Evolutionary conservation across 2,329 filamentous ascomycete species (phyloP).

Genomic region (Colletotrichum salicis): DNA sequence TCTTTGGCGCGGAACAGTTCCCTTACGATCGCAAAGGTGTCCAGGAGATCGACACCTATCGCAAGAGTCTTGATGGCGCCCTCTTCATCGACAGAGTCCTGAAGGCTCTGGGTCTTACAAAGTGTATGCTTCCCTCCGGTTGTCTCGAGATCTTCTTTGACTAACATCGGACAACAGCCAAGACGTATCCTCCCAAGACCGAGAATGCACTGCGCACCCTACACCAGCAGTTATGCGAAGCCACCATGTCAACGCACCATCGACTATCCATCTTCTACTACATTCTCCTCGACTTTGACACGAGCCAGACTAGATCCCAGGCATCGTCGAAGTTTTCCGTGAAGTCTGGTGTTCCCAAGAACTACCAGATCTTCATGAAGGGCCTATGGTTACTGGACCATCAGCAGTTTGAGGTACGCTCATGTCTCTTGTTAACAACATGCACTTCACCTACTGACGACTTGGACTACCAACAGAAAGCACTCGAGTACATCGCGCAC

Average conservation of each 20-base stretch:
- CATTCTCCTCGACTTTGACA: slow-evolving; percentile 79
- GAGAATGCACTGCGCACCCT: slow-evolving; percentile 75
- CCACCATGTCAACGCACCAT: slow-evolving; percentile 74
- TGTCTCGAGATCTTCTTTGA: background rate
- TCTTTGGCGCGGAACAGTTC: slow-evolving; percentile 72
- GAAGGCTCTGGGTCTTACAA: slow-evolving; percentile 73
- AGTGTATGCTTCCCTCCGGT: slow-evolving; percentile 60
- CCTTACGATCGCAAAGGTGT: slow-evolving; percentile 71
- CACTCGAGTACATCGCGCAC: slow-evolving; percentile 81
- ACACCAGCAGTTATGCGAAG: slow-evolving; percentile 75
- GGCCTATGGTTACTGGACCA: slow-evolving; percentile 85
- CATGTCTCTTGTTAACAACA: too few species aligned
- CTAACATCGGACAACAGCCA: slow-evolving; percentile 51
- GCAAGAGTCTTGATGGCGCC: slow-evolving; percentile 74
- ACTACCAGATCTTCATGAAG: slow-evolving; percentile 83
- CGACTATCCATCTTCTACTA: slow-evolving; percentile 89
- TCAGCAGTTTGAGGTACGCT: slow-evolving; percentile 70
- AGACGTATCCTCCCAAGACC: slow-evolving; percentile 79
- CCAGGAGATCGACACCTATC: slow-evolving; percentile 72
- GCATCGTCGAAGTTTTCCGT: slow-evolving; percentile 68
- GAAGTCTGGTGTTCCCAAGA: slow-evolving; percentile 74
- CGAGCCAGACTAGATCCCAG: slow-evolving; percentile 60
- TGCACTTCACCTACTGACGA: background rate
- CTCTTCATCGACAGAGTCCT: slow-evolving; percentile 86
- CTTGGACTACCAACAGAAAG: slow-evolving; percentile 55